Evolutionary conservation across 176 grass and related monocot genomes (phyloP).

Genomic region (Oryza punctata): DNA sequence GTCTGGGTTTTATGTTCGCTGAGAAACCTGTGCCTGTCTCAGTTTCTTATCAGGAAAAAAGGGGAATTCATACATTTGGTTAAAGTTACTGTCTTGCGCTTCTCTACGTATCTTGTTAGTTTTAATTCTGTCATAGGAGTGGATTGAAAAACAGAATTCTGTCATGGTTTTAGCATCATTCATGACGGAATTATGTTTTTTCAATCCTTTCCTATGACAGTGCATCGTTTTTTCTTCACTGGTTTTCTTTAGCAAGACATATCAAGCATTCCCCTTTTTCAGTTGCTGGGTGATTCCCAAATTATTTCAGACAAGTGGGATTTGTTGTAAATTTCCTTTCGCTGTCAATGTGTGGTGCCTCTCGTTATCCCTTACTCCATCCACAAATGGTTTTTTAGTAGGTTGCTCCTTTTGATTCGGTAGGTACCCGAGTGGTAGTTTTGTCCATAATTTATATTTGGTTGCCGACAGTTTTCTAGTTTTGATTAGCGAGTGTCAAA

Average conservation of each 20-base stretch:
- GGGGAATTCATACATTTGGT: neutral
- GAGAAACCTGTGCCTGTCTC: neutral
- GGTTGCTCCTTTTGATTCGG: neutral
- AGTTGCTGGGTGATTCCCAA: neutral
- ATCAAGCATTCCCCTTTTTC: neutral
- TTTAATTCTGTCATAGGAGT: too few relatives aligned
- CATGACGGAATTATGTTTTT: neutral
- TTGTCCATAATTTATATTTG: neutral
- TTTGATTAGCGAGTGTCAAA: neutral
- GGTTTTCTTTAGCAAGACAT: neutral
- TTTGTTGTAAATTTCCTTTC: neutral
- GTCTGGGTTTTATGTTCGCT: neutral
- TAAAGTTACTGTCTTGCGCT: neutral
- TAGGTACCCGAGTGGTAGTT: neutral
- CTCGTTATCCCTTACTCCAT: neutral
- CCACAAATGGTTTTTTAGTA: constrained; percentile 22
- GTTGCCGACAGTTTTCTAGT: neutral
- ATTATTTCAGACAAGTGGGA: neutral
- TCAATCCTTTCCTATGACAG: neutral
- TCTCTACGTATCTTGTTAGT: neutral
- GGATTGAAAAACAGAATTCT: too few relatives aligned
- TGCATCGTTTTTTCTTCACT: neutral
- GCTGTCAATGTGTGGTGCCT: constrained; percentile 20
- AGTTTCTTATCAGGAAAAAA: neutral
- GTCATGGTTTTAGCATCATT: too few relatives aligned